These are phyloP conservation scores for Nematodospora valgi DNA, from an alignment of 805 yeast genomes.

Conservation along the genomic window DNA sequence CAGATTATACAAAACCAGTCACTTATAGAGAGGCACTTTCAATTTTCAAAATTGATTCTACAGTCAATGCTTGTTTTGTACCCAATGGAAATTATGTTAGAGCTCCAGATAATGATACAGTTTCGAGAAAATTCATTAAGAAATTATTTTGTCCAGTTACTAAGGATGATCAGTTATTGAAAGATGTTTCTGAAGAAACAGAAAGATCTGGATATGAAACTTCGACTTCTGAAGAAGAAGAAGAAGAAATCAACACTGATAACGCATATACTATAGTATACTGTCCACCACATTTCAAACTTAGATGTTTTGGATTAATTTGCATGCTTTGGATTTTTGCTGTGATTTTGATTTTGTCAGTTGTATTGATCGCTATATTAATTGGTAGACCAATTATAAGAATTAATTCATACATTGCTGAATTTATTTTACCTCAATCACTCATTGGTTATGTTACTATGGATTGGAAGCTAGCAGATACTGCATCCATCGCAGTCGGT, in stretches of 20 bases:
- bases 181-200: conserved; percentile 6
- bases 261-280: conserved; percentile 71
- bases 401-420: conserved; percentile 1
- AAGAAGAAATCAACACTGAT: conserved; percentile 34
- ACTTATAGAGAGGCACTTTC: conserved; percentile 42
- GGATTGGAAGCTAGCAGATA: conserved; percentile 21
- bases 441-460: conserved; percentile 2
- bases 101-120: conserved; percentile 82
- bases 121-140: conserved; percentile 60
- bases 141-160: conserved; percentile 81
- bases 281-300: conserved; percentile 74
- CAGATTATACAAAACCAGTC: conserved; percentile 60
- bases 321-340: conserved; percentile 47
- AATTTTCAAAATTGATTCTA: conserved; percentile 41
- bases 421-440: background rate
- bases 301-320: conserved; percentile 51
- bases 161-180: conserved; percentile 62
- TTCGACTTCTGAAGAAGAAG: conserved; percentile 23
- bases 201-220: conserved; percentile 20
- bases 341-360: conserved; percentile 23
- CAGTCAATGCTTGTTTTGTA: conserved; percentile 55
- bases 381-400: conserved; percentile 26
- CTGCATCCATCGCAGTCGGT: conserved; percentile 19
- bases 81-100: conserved; percentile 82
- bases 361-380: conserved; percentile 20